Conservation (phyloP, 352 stramenopile genomes). For the Globisporangium echinulatum region DNA sequence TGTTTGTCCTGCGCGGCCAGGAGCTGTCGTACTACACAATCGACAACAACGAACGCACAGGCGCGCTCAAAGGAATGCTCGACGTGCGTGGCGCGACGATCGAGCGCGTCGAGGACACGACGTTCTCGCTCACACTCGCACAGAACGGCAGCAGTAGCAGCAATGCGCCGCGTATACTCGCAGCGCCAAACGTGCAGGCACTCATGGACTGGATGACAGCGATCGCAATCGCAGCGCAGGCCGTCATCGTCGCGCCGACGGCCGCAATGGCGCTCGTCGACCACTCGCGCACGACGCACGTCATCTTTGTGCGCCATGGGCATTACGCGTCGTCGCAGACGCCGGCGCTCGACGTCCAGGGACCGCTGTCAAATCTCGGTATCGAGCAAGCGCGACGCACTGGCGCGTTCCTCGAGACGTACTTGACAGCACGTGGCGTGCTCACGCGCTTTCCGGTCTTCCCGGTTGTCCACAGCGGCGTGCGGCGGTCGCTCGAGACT, state of each 20-base stretch:
- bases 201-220: constrained; percentile 77
- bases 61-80: constrained; percentile 56
- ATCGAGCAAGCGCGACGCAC: constrained; percentile 38
- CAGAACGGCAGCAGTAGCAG: constrained; percentile 6
- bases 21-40: constrained; percentile 68
- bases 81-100: constrained; percentile 35
- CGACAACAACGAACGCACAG: constrained; percentile 34
- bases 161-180: constrained; percentile 26
- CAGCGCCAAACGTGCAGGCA: constrained; percentile 40
- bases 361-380: constrained; percentile 48
- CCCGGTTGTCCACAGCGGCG: constrained; percentile 51
- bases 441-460: constrained; percentile 55
- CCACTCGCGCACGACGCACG: constrained; percentile 60
- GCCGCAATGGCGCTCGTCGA: constrained; percentile 47
- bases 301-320: constrained; percentile 62
- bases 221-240: constrained; percentile 40
- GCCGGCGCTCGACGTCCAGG: constrained; percentile 40
- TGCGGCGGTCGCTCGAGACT: constrained; percentile 46
- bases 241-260: constrained; percentile 30
- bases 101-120: constrained; percentile 43
- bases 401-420: constrained; percentile 43
- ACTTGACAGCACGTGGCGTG: constrained; percentile 36
- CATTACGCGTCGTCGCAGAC: constrained; percentile 51
- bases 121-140: constrained; percentile 22
- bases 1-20: constrained; percentile 64